phyloP scores from a whole-genome alignment of 2,329 filamentous ascomycete species.

The Trichoderma koningii region DNA sequence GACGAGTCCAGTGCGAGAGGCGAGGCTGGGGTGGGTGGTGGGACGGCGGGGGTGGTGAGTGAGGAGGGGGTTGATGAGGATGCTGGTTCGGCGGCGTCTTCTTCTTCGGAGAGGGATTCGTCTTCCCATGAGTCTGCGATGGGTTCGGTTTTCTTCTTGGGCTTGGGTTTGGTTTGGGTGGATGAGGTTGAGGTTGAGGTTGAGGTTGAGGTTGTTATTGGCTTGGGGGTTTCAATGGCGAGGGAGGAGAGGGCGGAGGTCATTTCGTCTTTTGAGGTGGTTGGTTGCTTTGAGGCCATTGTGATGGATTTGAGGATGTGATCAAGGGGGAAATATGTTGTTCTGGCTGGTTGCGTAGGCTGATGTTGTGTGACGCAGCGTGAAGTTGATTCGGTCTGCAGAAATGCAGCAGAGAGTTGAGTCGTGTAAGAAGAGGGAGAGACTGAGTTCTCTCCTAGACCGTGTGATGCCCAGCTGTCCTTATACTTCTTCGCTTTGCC shows the following conservation, averaged over 20 bases:
- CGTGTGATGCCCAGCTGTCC: too few species aligned
- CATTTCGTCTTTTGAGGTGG: constrained; percentile 28
- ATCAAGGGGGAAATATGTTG: too few species aligned
- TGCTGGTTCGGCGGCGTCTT: constrained; percentile 30
- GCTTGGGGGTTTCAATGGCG: constrained; percentile 34
- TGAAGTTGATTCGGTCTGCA: too few species aligned
- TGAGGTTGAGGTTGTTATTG: constrained; percentile 4
- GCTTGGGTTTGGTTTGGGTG: constrained; percentile 28
- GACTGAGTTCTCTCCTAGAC: too few species aligned
- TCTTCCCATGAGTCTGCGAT: constrained; percentile 56
- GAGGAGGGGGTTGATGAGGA: constrained; percentile 2
- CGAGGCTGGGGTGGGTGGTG: constrained; percentile 10
- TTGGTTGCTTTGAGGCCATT: constrained; percentile 4
- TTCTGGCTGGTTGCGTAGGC: too few species aligned
- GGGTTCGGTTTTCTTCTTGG: constrained; percentile 35
- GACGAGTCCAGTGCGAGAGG: constrained; percentile 26
- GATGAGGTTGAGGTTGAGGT: neutral
- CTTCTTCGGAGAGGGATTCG: constrained; percentile 52
- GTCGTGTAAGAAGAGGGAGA: too few species aligned
- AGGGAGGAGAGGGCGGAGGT: constrained; percentile 39
- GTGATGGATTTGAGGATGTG: too few species aligned
- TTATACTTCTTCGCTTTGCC: too few species aligned
- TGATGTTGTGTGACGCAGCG: too few species aligned
- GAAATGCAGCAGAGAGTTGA: too few species aligned
- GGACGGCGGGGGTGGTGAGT: constrained; percentile 1